Conservation (phyloP, 1,139 yeast species). For the Saccharomyces hybrid region DNA sequence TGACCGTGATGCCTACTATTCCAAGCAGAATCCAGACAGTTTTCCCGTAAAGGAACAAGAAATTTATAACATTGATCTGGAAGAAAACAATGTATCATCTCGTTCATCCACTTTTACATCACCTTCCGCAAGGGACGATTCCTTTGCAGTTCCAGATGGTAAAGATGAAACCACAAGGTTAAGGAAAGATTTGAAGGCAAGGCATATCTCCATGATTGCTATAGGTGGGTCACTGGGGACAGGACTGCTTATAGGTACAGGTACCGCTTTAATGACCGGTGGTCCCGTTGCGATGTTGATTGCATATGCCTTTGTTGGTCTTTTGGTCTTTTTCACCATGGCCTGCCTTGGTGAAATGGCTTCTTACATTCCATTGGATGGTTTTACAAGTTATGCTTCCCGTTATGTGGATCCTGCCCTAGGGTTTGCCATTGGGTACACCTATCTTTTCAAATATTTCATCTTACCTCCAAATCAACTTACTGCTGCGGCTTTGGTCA, state of each 20-base stretch:
- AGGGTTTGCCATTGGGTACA: slow-evolving; percentile 70
- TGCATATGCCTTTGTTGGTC: slow-evolving; percentile 54
- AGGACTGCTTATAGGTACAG: slow-evolving; percentile 66
- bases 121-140: neutral
- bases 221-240: slow-evolving; percentile 54
- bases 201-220: slow-evolving; percentile 74
- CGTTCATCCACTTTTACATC: neutral
- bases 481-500: slow-evolving; percentile 35
- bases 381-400: slow-evolving; percentile 63
- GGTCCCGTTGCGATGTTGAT: slow-evolving; percentile 67
- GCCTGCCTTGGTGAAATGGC: slow-evolving; percentile 73
- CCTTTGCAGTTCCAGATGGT: slow-evolving; percentile 15
- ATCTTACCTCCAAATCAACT: slow-evolving; percentile 59
- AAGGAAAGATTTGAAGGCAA: slow-evolving; percentile 54
- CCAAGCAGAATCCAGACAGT: neutral
- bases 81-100: neutral
- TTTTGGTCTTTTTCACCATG: slow-evolving; percentile 62
- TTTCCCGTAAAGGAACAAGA: neutral
- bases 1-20: neutral
- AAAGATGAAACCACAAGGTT: slow-evolving; percentile 46
- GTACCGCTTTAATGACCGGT: slow-evolving; percentile 52
- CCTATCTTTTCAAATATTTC: slow-evolving; percentile 55
- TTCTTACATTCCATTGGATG: slow-evolving; percentile 63
- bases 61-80: neutral
- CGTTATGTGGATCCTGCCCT: slow-evolving; percentile 63